Conservation (phyloP, 78 protist genomes). For the Guillardia theta region DNA sequence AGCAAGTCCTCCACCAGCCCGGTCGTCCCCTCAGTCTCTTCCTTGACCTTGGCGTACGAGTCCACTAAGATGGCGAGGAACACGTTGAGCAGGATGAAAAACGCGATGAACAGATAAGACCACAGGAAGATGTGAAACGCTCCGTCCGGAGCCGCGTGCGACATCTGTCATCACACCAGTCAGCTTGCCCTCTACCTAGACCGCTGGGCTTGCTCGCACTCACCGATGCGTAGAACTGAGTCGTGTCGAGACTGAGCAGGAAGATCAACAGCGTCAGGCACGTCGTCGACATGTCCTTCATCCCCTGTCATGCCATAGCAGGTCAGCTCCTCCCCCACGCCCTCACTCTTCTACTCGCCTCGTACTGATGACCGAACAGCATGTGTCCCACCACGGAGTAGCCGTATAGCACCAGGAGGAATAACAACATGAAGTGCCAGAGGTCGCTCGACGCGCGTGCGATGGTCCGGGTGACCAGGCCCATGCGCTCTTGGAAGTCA, state of each 20-base stretch:
- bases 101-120: background rate
- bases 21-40: too few relatives aligned
- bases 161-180: too few relatives aligned
- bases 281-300: background rate
- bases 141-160: background rate
- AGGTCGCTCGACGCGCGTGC: background rate
- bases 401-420: background rate
- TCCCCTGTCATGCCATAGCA: background rate
- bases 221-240: background rate
- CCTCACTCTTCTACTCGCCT: background rate
- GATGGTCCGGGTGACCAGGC: background rate
- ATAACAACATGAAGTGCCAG: background rate
- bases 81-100: slow-evolving; percentile 1
- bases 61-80: too few relatives aligned
- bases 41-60: too few relatives aligned
- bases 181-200: too few relatives aligned
- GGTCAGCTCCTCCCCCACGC: background rate
- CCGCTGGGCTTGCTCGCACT: too few relatives aligned
- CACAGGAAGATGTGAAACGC: background rate
- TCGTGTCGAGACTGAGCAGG: background rate
- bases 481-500: slow-evolving; percentile 32
- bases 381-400: background rate
- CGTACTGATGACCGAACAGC: slow-evolving; percentile 4
- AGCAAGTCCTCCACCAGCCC: too few relatives aligned
- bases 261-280: background rate